phyloP scores from a whole-genome alignment of 2,329 filamentous ascomycete species.

The Teratosphaeria zuluensis region DNA sequence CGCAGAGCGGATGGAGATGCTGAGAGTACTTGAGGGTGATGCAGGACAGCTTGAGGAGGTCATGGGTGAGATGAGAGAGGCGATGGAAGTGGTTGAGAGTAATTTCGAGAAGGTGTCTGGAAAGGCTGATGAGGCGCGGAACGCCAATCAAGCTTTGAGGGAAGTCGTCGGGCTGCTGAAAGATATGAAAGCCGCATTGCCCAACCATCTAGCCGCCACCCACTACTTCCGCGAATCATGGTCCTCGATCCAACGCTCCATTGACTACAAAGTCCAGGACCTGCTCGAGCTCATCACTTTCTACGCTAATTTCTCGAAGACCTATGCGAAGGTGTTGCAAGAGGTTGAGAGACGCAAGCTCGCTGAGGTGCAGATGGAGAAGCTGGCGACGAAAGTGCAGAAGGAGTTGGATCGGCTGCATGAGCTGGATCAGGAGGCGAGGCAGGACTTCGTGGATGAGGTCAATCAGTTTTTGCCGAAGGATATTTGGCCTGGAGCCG shows the following conservation, averaged over 20 bases:
- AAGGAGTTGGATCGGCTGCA: constrained; percentile 67
- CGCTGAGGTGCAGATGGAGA: constrained; percentile 63
- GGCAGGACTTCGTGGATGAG: constrained; percentile 70
- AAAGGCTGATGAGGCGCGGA: constrained; percentile 50
- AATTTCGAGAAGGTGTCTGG: constrained; percentile 55
- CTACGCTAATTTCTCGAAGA: constrained; percentile 75
- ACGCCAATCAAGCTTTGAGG: constrained; percentile 48
- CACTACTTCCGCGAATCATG: constrained; percentile 56
- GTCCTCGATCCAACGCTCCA: constrained; percentile 62
- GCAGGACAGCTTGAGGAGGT: constrained; percentile 54
- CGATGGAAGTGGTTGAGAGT: constrained; percentile 65
- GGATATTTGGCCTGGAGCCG: constrained; percentile 21
- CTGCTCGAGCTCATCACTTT: constrained; percentile 70
- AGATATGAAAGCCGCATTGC: constrained; percentile 56
- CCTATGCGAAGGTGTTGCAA: constrained; percentile 74
- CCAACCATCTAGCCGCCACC: constrained; percentile 55
- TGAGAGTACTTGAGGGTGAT: constrained; percentile 67
- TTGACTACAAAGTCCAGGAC: constrained; percentile 61
- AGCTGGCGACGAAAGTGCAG: constrained; percentile 67
- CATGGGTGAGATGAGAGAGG: constrained; percentile 60
- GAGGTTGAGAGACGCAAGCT: constrained; percentile 69
- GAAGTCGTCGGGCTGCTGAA: constrained; percentile 58
- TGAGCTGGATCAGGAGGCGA: constrained; percentile 54
- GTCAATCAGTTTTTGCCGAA: constrained; percentile 74
- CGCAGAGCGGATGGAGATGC: constrained; percentile 71